Base-by-base conservation (phyloP, 805 yeast species). In the Sugiyamaella smithiae region DNA sequence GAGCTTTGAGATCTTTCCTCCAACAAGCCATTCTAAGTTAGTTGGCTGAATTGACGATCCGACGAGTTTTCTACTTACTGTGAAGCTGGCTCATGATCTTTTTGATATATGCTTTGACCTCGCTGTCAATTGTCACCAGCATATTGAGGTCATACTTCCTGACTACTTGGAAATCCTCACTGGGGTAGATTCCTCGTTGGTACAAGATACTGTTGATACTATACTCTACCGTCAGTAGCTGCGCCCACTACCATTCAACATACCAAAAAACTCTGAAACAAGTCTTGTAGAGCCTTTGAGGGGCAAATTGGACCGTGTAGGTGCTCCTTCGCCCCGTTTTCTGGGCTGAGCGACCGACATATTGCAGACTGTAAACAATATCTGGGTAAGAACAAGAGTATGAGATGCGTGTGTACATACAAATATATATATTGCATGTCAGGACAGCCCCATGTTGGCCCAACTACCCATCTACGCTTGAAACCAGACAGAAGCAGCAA, bases 151-250 rank as follows among this genome's bases (percentile, higher is more conserved):
- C 96, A 66, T 88, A 91, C 62, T 88, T 88, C 57, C 78, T 76
- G 2, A 87, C 88, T 1, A 82, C 73, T 45, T 76, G 76, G 66
- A 91, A 90, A 62, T 88, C 96, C 53, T 86, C 95, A 2, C 86
- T 75, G 0, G 96, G 96, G 59, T 90, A 90, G 16, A 90, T 82
- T 0, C 95, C 96, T 45, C 98, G 70, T 64, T 91, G 97, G 64
- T 84, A 90, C 4, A 91, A 74, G 22, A 90, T 86, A 42, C 83
- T 80, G 61, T 88, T 84, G 46, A 90, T 82, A 46, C 91, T 78
- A 63, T 81, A 87, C 58, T 87, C 85, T 67, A 42, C 2, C 11
- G 46, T 42, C 12, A 1, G 32, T n/a, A 17, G 19, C 32, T 4
- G 26, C 20, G 11, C n/a, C 5, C 6, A 28, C 14, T n/a, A 17